A percentile compares a stretch with the other conserved stretches of the same genome.
Evolutionary conservation across 345 rosid genomes (phyloP).

Genomic region (Arabidopsis suecica): DNA sequence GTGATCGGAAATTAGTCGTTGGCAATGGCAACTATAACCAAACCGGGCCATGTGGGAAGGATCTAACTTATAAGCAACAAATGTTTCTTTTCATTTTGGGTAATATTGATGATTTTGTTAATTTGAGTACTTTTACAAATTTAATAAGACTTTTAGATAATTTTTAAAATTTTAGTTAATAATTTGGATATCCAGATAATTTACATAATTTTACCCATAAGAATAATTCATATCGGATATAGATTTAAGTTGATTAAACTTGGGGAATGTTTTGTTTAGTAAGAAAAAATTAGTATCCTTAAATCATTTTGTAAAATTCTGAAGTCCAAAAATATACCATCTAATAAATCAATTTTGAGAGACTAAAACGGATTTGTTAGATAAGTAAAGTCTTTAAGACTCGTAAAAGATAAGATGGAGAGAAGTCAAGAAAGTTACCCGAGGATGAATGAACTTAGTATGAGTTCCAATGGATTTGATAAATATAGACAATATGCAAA

Average conservation of each 20-base stretch:
- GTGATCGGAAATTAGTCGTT: neutral
- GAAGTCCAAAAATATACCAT: neutral
- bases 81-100: no score
- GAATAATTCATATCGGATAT: no score
- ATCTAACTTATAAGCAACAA: no score
- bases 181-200: no score
- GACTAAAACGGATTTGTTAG: neutral
- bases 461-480: neutral
- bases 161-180: no score
- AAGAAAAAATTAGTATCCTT: no score
- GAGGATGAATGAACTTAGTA: neutral
- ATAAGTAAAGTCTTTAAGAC: neutral
- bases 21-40: neutral
- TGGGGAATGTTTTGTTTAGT: no score
- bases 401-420: neutral
- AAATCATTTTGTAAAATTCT: no score
- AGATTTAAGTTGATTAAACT: no score
- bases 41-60: neutral
- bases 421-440: conserved; percentile 20
- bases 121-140: neutral
- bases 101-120: no score
- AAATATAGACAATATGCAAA: conserved; percentile 2
- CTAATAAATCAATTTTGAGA: neutral
- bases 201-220: no score
- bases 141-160: no score